Evolutionary conservation across 345 rosid genomes (phyloP).

Genomic region (Dipteronia sinensis): DNA sequence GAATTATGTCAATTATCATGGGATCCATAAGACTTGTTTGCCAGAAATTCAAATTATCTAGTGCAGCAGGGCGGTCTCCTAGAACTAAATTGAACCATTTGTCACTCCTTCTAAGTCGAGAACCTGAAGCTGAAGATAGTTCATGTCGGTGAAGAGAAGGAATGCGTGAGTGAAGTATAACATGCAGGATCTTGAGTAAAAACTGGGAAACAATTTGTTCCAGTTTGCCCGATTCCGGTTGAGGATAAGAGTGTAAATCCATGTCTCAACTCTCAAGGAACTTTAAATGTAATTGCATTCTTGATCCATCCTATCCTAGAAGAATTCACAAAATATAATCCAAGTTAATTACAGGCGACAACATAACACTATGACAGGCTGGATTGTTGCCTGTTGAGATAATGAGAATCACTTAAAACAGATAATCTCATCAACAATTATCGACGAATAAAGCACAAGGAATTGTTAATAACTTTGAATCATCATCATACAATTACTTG

Average conservation of each 20-base stretch:
- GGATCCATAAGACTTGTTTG: conserved; percentile 71
- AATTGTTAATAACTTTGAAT: too few species aligned
- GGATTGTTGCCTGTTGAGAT: too few species aligned
- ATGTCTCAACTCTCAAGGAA: conserved; percentile 10
- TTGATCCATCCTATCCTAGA: too few species aligned
- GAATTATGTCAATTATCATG: conserved; percentile 79
- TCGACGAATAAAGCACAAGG: too few species aligned
- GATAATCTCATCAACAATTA: too few species aligned
- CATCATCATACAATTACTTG: too few species aligned
- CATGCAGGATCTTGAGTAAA: conserved; percentile 75
- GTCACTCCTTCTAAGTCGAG: conserved; percentile 64
- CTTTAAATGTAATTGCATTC: too few species aligned
- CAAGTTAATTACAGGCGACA: too few species aligned
- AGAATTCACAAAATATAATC: too few species aligned
- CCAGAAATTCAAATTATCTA: conserved; percentile 75
- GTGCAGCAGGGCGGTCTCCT: conserved; percentile 78
- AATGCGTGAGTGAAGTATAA: conserved; percentile 71
- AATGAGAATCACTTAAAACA: too few species aligned
- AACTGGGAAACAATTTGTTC: conserved; percentile 79
- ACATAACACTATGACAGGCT: too few species aligned
- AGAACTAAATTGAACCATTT: conserved; percentile 88
- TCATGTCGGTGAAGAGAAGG: conserved; percentile 64
- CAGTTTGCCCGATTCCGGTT: conserved; percentile 49
- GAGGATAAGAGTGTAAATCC: conserved; percentile 44
- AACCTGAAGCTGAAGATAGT: conserved; percentile 36